Conservation (phyloP, 306 rosid genomes). For the Quercus berberidifolia region DNA sequence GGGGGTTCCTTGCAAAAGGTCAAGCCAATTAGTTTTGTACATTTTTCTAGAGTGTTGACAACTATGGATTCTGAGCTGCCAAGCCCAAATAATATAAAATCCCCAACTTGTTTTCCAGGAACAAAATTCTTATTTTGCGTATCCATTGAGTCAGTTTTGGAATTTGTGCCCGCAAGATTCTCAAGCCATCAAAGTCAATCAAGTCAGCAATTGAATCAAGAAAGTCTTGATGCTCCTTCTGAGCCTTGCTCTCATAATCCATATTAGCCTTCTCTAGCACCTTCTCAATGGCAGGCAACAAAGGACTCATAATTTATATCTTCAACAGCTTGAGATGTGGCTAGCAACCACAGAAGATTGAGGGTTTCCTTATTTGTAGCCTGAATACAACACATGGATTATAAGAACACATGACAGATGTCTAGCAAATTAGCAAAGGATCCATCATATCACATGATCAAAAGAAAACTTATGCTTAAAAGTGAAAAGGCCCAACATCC, state of each 20-base stretch:
- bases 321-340: conserved; percentile 75
- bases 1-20: conserved; percentile 10
- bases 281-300: no score
- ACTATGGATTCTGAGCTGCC: conserved; percentile 17
- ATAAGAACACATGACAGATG: conserved; percentile 13
- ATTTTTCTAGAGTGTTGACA: conserved; percentile 24
- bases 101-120: conserved; percentile 24
- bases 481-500: background rate
- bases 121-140: conserved; percentile 26
- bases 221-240: background rate
- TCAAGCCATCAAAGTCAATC: background rate
- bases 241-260: no score
- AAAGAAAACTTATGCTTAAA: background rate
- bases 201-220: no score
- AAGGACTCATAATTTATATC: conserved; percentile 40
- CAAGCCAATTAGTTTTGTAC: conserved; percentile 35
- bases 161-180: conserved; percentile 18
- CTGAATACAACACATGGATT: conserved; percentile 35
- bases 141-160: conserved; percentile 5
- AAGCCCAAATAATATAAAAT: conserved; percentile 25
- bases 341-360: conserved; percentile 85
- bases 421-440: background rate
- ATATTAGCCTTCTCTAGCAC: no score
- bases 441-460: background rate
- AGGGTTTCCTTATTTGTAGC: conserved; percentile 62